These are phyloP conservation scores for Baudoinia panamericana DNA, from an alignment of 495 filamentous ascomycete species.

Conservation along the genomic window DNA sequence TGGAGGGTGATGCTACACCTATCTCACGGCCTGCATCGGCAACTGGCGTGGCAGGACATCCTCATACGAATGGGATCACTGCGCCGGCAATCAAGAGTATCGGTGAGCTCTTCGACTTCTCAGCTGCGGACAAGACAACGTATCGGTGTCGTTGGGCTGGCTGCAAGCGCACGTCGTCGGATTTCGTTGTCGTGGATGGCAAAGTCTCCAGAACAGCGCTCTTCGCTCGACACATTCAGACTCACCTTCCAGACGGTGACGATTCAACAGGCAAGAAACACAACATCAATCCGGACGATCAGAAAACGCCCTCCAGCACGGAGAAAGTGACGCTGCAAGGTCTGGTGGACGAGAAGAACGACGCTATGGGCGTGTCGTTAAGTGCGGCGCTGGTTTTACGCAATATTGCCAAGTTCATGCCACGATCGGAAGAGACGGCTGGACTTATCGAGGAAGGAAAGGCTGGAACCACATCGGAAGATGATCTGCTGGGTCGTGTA, in stretches of 20 bases:
- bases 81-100: background rate
- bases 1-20: slow-evolving; percentile 35
- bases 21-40: slow-evolving; percentile 1
- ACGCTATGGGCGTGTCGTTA: slow-evolving; percentile 73
- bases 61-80: slow-evolving; percentile 1
- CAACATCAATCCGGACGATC: slow-evolving; percentile 20
- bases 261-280: slow-evolving; percentile 22
- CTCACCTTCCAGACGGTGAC: slow-evolving; percentile 46
- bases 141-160: slow-evolving; percentile 14
- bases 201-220: slow-evolving; percentile 20
- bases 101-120: slow-evolving; percentile 10
- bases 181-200: slow-evolving; percentile 1
- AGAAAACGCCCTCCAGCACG: slow-evolving; percentile 29
- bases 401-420: slow-evolving; percentile 51
- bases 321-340: slow-evolving; percentile 49
- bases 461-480: too few relatives aligned
- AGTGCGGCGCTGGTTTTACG: slow-evolving; percentile 74
- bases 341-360: slow-evolving; percentile 61
- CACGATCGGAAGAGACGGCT: too few relatives aligned
- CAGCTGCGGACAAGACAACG: slow-evolving; percentile 2
- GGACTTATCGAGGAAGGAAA: too few relatives aligned
- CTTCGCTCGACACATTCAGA: slow-evolving; percentile 49
- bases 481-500: slow-evolving; percentile 1
- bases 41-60: background rate
- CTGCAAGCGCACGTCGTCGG: slow-evolving; percentile 7